Conservation (phyloP, 305 asterid genomes). For the Stenogyne calaminthoides region DNA sequence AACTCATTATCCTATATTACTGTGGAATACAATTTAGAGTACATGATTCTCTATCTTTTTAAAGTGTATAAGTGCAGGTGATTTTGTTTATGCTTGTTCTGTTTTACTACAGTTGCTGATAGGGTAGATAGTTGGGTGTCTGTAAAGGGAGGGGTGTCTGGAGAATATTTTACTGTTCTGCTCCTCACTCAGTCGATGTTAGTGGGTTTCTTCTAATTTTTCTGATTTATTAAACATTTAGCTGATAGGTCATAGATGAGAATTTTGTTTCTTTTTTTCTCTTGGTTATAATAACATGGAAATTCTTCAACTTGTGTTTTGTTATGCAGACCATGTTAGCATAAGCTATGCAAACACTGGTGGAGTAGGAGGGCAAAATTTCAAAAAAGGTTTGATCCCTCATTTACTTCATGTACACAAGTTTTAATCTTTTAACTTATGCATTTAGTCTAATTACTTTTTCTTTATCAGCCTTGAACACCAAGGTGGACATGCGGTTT, state of each 20-base stretch:
- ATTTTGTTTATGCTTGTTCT: constrained; percentile 11
- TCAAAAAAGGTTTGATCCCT: constrained; percentile 60
- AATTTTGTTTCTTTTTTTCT: background rate
- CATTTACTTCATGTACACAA: constrained; percentile 12
- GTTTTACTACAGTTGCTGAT: background rate
- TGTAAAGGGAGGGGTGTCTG: background rate
- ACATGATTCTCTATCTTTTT: background rate
- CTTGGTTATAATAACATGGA: background rate
- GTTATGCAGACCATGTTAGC: constrained; percentile 61
- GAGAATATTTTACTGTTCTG: constrained; percentile 3
- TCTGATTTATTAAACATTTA: constrained; percentile 5
- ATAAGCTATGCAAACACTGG: constrained; percentile 76
- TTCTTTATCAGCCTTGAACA: constrained; percentile 48
- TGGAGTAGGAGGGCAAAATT: constrained; percentile 83
- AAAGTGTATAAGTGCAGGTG: background rate
- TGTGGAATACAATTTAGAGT: background rate
- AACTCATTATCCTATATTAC: background rate
- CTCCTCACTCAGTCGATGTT: background rate
- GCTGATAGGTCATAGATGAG: background rate
- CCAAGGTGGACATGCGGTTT: constrained; percentile 85
- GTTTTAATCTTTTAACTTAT: background rate
- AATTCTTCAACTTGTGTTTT: constrained; percentile 31
- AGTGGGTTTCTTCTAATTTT: background rate
- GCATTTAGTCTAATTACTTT: constrained; percentile 17
- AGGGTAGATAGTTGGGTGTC: background rate